phyloP scores from a whole-genome alignment of 805 yeast genomes.

The Lipomyces yamanashiensis region DNA sequence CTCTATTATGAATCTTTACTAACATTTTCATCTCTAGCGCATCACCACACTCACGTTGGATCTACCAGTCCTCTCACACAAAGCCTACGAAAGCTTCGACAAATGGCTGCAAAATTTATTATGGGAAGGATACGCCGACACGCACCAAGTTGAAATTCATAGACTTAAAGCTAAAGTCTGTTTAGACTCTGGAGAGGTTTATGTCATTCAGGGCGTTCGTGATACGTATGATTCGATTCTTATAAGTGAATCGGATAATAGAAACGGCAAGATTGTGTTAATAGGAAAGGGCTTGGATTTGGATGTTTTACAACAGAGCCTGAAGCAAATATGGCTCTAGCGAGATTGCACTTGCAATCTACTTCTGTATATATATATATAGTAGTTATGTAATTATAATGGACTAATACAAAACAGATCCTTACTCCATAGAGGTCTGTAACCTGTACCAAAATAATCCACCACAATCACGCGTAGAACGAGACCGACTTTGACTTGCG shows the following conservation, averaged over 20 bases:
- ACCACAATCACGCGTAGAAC: constrained; percentile 75
- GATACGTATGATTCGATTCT: constrained; percentile 80
- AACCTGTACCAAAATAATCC: background rate
- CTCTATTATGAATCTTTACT: constrained; percentile 13
- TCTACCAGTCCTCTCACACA: constrained; percentile 49
- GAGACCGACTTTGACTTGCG: constrained; percentile 94
- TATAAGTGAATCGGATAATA: constrained; percentile 48
- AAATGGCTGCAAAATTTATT: constrained; percentile 67
- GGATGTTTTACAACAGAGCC: constrained; percentile 1
- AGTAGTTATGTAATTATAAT: background rate
- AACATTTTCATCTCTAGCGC: constrained; percentile 40
- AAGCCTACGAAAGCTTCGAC: constrained; percentile 55
- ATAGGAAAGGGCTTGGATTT: constrained; percentile 69
- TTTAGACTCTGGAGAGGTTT: constrained; percentile 48
- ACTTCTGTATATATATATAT: background rate
- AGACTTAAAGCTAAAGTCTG: constrained; percentile 79
- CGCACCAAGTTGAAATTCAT: constrained; percentile 54
- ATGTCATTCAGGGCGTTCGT: constrained; percentile 88
- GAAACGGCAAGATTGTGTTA: constrained; percentile 64
- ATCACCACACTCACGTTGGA: constrained; percentile 59
- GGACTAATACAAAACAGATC: background rate
- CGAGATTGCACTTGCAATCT: background rate
- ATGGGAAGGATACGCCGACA: constrained; percentile 68
- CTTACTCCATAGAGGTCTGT: background rate
- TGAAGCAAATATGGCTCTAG: background rate